Evolutionary conservation across 2,329 filamentous ascomycete species (phyloP).

Genomic region (Coniosporium tulheliwenetii): DNA sequence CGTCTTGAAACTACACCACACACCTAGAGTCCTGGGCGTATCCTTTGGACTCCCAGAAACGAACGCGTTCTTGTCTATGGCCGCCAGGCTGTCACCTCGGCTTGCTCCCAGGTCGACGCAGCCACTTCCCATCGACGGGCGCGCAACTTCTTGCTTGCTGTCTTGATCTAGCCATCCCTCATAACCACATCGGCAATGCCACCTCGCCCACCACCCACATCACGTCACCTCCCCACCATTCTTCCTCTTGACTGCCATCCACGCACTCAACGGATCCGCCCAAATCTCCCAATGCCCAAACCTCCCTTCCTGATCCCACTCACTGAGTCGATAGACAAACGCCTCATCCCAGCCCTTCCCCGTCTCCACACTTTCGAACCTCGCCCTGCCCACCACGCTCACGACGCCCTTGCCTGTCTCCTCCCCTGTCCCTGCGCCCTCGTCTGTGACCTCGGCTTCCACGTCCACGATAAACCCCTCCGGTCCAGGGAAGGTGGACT

Average conservation of each 20-base stretch:
- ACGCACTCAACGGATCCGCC: conserved; percentile 19
- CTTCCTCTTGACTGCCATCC: conserved; percentile 12
- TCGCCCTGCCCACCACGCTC: conserved; percentile 12
- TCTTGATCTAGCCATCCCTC: too few species aligned
- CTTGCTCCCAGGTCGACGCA: too few species aligned
- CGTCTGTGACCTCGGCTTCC: conserved; percentile 6
- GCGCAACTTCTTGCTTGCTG: too few species aligned
- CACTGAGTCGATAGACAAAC: conserved; percentile 17
- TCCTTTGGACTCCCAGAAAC: too few species aligned
- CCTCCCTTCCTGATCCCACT: conserved; percentile 14
- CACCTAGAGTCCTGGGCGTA: too few species aligned
- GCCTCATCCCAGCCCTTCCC: conserved; percentile 16
- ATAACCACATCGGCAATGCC: too few species aligned
- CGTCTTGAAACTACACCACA: too few species aligned
- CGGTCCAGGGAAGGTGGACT: conserved; percentile 17
- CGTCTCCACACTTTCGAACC: conserved; percentile 14
- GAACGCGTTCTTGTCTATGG: too few species aligned
- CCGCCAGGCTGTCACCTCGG: too few species aligned
- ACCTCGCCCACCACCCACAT: too few species aligned
- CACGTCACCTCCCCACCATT: background rate
- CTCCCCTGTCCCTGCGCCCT: conserved; percentile 1
- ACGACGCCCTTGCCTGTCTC: conserved; percentile 9
- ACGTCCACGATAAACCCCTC: conserved; percentile 21
- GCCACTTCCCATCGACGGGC: too few species aligned
- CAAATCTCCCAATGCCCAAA: conserved; percentile 20